Conservation (phyloP, 371 early-diverging fungal genomes). For the Rozella allomycis region DNA sequence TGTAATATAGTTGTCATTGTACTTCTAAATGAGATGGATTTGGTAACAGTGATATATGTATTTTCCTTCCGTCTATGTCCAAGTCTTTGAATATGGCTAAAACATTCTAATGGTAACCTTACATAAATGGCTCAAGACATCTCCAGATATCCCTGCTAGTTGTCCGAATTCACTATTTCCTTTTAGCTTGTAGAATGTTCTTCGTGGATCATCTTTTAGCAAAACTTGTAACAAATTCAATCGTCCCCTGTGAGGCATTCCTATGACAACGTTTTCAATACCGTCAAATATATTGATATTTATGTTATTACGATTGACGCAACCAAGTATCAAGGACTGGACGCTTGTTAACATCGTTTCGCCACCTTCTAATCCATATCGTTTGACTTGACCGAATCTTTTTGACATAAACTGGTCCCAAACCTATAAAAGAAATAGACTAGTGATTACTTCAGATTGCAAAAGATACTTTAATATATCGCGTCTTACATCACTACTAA, state of each 20-base stretch:
- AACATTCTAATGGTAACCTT: constrained; percentile 2
- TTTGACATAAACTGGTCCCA: constrained; percentile 92
- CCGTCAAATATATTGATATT: constrained; percentile 75
- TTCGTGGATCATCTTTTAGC: constrained; percentile 46
- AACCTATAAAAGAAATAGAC: constrained; percentile 62
- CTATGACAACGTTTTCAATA: constrained; percentile 49
- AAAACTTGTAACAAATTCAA: constrained; percentile 72
- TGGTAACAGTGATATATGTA: constrained; percentile 63
- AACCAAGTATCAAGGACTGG: constrained; percentile 67
- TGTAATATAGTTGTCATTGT: neutral
- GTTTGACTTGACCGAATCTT: constrained; percentile 78
- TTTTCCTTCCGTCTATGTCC: constrained; percentile 47
- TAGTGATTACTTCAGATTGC: constrained; percentile 38
- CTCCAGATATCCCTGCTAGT: constrained; percentile 48
- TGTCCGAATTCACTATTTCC: constrained; percentile 59
- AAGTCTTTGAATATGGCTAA: constrained; percentile 46
- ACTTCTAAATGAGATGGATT: constrained; percentile 92
- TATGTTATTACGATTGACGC: constrained; percentile 25
- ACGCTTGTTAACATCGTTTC: constrained; percentile 91
- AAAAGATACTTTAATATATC: constrained; percentile 46
- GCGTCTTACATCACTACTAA: constrained; percentile 34
- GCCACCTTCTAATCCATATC: constrained; percentile 90
- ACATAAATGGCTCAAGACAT: constrained; percentile 68
- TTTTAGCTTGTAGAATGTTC: constrained; percentile 73
- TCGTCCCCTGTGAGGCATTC: constrained; percentile 94